Conservation (phyloP, 2,329 filamentous ascomycete species). For the Coleophoma cylindrospora region DNA sequence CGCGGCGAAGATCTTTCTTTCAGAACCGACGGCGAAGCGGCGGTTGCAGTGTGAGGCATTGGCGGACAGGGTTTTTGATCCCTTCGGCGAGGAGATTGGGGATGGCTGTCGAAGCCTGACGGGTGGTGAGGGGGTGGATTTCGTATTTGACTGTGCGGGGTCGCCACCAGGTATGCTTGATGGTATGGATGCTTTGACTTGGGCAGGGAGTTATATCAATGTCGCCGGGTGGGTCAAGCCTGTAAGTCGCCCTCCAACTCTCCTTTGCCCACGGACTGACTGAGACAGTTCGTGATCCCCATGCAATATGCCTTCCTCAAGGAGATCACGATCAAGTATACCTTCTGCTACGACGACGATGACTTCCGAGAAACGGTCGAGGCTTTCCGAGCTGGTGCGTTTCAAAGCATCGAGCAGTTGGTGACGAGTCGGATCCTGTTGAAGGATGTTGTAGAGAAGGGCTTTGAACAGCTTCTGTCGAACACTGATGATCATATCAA, state of each 20-base stretch:
- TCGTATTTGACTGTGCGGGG: slow-evolving; percentile 2
- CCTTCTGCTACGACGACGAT: slow-evolving; percentile 3
- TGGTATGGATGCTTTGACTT: slow-evolving; percentile 2
- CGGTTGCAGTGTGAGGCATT: background rate
- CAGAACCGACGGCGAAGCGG: slow-evolving; percentile 1
- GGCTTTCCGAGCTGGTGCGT: background rate
- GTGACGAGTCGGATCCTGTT: slow-evolving; percentile 3
- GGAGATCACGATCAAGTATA: slow-evolving; percentile 3
- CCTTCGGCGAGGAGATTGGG: background rate
- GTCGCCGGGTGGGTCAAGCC: slow-evolving; percentile 3
- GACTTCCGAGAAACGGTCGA: slow-evolving; percentile 4
- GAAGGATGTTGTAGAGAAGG: slow-evolving; percentile 4
- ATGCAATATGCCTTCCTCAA: background rate
- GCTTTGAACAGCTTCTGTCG: slow-evolving; percentile 2
- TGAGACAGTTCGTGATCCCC: background rate
- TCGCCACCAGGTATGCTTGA: background rate
- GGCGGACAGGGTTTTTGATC: slow-evolving; percentile 1
- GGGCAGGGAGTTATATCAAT: slow-evolving; percentile 3
- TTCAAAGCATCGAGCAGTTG: background rate
- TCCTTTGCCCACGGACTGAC: background rate
- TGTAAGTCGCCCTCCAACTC: background rate
- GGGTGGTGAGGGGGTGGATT: background rate
- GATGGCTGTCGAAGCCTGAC: background rate
- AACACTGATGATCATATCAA: slow-evolving; percentile 7
- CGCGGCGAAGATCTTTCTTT: background rate